Base-by-base conservation (phyloP, 192 early-diverging fungal species). In the Thamnidium elegans region DNA sequence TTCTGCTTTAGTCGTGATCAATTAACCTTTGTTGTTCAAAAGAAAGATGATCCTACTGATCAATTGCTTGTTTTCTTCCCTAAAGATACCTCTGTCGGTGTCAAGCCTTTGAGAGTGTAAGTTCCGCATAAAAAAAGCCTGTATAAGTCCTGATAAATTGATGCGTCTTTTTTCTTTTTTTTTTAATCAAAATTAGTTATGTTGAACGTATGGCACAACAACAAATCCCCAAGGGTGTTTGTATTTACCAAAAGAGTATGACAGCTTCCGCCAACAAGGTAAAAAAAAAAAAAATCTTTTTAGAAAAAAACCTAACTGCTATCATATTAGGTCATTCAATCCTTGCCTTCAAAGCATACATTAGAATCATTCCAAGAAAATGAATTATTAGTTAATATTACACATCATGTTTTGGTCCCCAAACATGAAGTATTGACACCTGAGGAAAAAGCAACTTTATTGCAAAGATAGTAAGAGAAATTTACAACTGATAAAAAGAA, bases 331-430 rank as follows among this genome's bases (percentile, higher is more conserved):
- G 87, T 87, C 19, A 81, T 92, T 45, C 82, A 83, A 68, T 79
- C 82, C 51, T 75, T 91, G 75, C 77, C 81, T 6, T 75, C 81
- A 11, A 90, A 86, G 68, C 90, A 89, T 75, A 70, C 78, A 8
- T 65, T 99, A 32, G 94, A 97, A 53, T 81, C 90, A 8, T 99
- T 99, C 68, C 77, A 89, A 51, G 97, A 99, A 77, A 74, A 86
- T 42, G 94, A 98, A 72, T 75, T 99, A 39, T 74, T 99, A 21
- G 94, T 99, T 58, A 99, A 99, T 74, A 99, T 99, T 62, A 99
- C 97, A 34, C 81, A 94, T 60, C 97, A 99, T 67, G 83, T 86
- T 47, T 79, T 99, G 32, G 97, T 99, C n/a, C 97, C 97, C 2
- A 84, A 89, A 67, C 97, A 99, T 75, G 86, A 87, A 65, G 87